Base-by-base conservation (phyloP, 495 filamentous ascomycete species). In the Hypoxylon lienhwacheense region DNA sequence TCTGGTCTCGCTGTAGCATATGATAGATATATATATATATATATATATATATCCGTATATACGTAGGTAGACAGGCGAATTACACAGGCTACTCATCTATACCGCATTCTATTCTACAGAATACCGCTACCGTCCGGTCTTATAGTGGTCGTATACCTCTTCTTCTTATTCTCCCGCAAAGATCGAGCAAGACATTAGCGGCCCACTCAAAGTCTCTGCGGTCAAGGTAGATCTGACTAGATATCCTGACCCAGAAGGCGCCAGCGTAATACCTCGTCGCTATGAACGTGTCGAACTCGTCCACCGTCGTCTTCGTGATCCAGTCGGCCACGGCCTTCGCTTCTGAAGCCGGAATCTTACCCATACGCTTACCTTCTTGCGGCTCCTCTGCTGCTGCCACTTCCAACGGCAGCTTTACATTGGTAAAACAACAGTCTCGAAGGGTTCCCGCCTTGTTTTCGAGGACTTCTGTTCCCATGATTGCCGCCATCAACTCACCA, bases 221-320 rank as follows among this genome's bases (percentile, higher is more conserved):
- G 29, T 90, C 89, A 40, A 96, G 67, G 67, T 89, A 97, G 0
- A 91, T 75, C 77, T 96, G 89, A 17, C 77, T 88, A 63, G 85
- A 89, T 20, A 96, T 57, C 32, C 92, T 71, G 4, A 76, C 73
- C 88, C 87, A 96, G 66, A 84, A 80, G 29, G 69, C 70, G 3
- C 77, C 79, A 1, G 69, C 73, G 67, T 90, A 86, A 7, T 72
- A 72, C 53, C 80, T 83, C 5, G 88, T 68, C 0, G 84, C 77
- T 41, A 92, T 72, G 67, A 87, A 92, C 0, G 90, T 89, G 36
- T 86, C 73, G 63, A 83, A 83, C 34, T 89, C 80, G 3, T 78
- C 66, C 28, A 82, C 63, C 14, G 85, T 43, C n/a, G 52, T 72
- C 22, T 66, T 64, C 59, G 78, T 73, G 36, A 89, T 77, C 77